Base-by-base conservation (phyloP, 139 green algal genomes). In the Axilococcus clingmanii region DNA sequence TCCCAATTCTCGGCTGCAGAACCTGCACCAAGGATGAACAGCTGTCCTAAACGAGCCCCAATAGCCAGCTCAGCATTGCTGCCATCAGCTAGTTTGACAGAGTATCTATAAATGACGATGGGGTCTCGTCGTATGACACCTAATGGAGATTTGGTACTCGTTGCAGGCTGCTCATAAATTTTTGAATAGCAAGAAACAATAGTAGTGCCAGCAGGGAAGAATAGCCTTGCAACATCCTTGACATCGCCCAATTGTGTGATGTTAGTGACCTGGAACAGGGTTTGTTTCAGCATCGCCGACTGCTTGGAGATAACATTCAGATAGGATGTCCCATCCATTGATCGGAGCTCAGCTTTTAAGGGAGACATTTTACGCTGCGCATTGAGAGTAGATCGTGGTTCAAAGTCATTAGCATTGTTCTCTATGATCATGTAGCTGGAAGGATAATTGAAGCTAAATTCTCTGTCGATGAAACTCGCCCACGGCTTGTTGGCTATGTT, bases 61-160 rank as follows among this genome's bases (percentile, higher is more conserved):
- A 45, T 54, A 24, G 52, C 42, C 27, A 65, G 22, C 38, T 45
- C 22, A 12, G 59, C 24, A 24, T 47, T 54, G 1, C 27, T 41
- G 16, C 29, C 30, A 25, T 45, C 42, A 4, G 23, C 44, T 0
- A 70, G 37, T 23, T 49, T 2, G 12, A 62, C 47, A 14, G 55
- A 40, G 20, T 70, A 70, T 44, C 41, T 29, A 45, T 59, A 72
- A 7, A 71, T 57, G 7, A 22, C 49, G 22, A 65, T 22, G 4
- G 64, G 64, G n/a, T 63, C 50, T 22, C 51, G 46, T 29, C 71
- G 25, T 24, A 72, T 52, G 19, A 51, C 37, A 17, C 63, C 63
- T 12, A 72, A 17, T 20, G 58, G 35, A 1, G 63, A 63, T 19
- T 50, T 50, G 4, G 58, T 71, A 41, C 71, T 25, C 22, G 27